phyloP scores from a whole-genome alignment of 2,329 filamentous ascomycete species.

The Sporothrix protearum region DNA sequence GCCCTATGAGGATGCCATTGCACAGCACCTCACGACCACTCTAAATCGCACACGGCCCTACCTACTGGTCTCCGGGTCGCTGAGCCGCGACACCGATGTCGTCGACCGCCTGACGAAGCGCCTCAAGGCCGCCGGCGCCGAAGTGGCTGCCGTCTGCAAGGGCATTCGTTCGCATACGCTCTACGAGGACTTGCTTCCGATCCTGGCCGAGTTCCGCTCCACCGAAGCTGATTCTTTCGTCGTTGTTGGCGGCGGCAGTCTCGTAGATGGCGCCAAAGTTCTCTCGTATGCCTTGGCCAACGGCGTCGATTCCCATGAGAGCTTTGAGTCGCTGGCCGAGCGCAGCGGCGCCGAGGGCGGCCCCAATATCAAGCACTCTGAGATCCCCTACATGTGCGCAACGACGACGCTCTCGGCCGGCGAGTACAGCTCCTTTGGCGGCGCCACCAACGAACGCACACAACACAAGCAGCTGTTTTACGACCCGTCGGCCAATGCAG shows the following conservation, averaged over 20 bases:
- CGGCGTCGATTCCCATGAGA: conserved; percentile 23
- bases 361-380: conserved; percentile 16
- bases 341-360: background rate
- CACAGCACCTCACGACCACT: conserved; percentile 24
- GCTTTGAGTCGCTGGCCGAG: conserved; percentile 23
- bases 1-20: conserved; percentile 26
- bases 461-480: conserved; percentile 28
- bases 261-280: conserved; percentile 29
- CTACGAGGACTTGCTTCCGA: conserved; percentile 27
- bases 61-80: conserved; percentile 28
- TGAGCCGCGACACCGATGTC: conserved; percentile 27
- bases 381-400: conserved; percentile 27
- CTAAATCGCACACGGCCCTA: conserved; percentile 26
- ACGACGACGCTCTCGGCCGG: conserved; percentile 31
- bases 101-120: conserved; percentile 24
- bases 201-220: conserved; percentile 20
- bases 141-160: conserved; percentile 23
- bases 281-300: conserved; percentile 28
- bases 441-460: conserved; percentile 29
- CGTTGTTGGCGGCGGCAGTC: conserved; percentile 28
- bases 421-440: conserved; percentile 29
- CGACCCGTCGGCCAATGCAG: conserved; percentile 33
- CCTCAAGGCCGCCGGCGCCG: conserved; percentile 9
- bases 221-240: conserved; percentile 27
- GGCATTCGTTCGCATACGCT: conserved; percentile 29